These are phyloP conservation scores for Macrophomina pseudophaseolina DNA, from an alignment of 2,329 filamentous ascomycete genomes.

Conservation along the genomic window DNA sequence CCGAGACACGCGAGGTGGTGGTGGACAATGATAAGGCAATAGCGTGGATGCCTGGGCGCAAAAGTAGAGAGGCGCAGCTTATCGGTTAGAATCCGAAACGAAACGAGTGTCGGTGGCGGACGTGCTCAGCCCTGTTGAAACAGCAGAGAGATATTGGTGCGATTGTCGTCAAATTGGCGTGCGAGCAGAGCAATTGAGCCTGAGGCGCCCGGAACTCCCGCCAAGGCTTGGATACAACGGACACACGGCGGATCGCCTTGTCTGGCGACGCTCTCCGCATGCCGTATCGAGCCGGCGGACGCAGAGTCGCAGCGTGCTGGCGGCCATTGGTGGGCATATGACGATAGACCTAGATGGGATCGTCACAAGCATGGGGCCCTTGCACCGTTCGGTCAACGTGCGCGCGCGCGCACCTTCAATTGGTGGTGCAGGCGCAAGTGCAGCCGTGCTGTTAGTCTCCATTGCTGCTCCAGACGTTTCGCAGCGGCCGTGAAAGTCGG, in stretches of 20 bases:
- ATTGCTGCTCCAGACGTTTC: not conserved
- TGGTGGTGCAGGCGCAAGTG: slow-evolving; percentile 8
- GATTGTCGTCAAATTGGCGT: not conserved
- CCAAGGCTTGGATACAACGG: not conserved
- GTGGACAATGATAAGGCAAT: not conserved
- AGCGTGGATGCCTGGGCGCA: not conserved
- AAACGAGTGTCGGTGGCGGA: not conserved
- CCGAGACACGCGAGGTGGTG: slow-evolving; percentile 5
- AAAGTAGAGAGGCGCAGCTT: not conserved
- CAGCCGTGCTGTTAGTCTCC: not conserved
- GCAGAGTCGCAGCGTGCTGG: not conserved
- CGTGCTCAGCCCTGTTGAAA: slow-evolving; percentile 22
- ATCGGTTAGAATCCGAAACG: slow-evolving; percentile 10
- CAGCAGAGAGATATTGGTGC: not conserved
- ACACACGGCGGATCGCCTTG: not conserved
- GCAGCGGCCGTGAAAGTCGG: slow-evolving; percentile 5
- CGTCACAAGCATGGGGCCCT: slow-evolving; percentile 16
- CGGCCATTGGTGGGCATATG: not conserved
- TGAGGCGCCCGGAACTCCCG: not conserved
- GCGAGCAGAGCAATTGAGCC: not conserved
- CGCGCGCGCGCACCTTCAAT: not conserved
- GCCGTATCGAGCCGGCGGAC: slow-evolving; percentile 2
- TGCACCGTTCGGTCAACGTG: slow-evolving; percentile 4
- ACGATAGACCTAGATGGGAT: slow-evolving; percentile 9
- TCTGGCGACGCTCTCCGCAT: not conserved